These are phyloP conservation scores for Metarhizium robertsii DNA, from an alignment of 2,329 filamentous ascomycete genomes.

Conservation along the genomic window DNA sequence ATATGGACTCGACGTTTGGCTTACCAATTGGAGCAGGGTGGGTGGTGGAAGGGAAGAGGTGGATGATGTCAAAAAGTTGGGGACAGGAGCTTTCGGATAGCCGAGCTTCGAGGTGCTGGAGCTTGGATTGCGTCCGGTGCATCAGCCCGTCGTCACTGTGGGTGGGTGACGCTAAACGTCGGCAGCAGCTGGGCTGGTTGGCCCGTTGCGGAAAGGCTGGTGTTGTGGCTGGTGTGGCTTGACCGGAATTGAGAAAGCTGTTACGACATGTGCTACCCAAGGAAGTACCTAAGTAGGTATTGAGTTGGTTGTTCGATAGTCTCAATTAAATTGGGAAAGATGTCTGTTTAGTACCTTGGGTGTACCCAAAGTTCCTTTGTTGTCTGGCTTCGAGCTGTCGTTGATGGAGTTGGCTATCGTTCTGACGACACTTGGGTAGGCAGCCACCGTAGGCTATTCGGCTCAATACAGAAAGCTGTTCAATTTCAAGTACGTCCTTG, in stretches of 20 bases:
- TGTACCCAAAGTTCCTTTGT: too few relatives aligned
- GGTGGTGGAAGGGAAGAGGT: slow-evolving; percentile 5
- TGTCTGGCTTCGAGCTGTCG: too few relatives aligned
- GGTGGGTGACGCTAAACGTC: not conserved
- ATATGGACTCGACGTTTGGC: not conserved
- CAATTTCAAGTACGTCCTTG: too few relatives aligned
- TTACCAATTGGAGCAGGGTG: slow-evolving; percentile 1
- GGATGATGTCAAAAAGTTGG: slow-evolving; percentile 6
- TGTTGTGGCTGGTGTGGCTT: not conserved
- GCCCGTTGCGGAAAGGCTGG: not conserved
- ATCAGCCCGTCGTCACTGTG: slow-evolving; percentile 9
- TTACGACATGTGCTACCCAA: not conserved
- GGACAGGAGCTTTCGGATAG: slow-evolving; percentile 2
- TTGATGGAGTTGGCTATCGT: too few relatives aligned
- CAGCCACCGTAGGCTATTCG: too few relatives aligned
- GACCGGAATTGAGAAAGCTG: not conserved
- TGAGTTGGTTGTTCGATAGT: too few relatives aligned
- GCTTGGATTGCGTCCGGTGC: not conserved
- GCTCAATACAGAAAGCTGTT: too few relatives aligned
- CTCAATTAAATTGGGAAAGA: too few relatives aligned
- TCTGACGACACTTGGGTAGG: too few relatives aligned
- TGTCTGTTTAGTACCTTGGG: too few relatives aligned
- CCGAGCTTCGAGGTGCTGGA: slow-evolving; percentile 3
- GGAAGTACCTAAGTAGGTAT: too few relatives aligned
- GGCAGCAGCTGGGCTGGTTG: too few relatives aligned